Evolutionary conservation across 2,329 filamentous ascomycete genomes (phyloP), one percentile per base, ranked within the genome.

Genomic region (Lecanicillium sp.): DNA sequence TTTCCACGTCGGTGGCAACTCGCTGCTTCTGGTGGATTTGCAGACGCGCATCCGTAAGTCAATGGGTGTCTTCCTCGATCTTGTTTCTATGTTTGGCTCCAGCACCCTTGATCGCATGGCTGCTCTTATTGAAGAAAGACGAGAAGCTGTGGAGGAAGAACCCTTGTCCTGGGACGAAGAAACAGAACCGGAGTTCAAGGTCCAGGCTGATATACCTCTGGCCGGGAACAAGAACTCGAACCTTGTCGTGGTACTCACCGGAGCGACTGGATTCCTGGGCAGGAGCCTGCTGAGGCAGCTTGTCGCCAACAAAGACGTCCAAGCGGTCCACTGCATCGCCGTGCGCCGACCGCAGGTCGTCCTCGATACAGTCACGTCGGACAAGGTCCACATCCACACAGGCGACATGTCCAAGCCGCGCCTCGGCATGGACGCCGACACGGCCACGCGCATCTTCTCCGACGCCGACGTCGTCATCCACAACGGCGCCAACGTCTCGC

Each of bases 391-490:
- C 1, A 42, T 51, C n/a, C 48, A 60, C 44, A 17, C 36, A 0
- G 55, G 60, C 30, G 62, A 75, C 15, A 54, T 64, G 3, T 10
- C 51, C 1, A 17, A 39, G 2, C 55, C 58, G 0, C 33, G 26
- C 2, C 49, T 65, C 0, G 60, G 60, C 0, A 57, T 66, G 6
- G 44, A 51, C 19, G 10, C 27, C 19, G 24, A 38, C 11, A 49
- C 36, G 20, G 10, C 6, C 14, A 19, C 5, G 19, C 8, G 27
- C 29, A 2, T 24, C 58, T 55, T 60, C n/a, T 14, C 36, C 1
- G 15, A 19, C 2, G 63, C 59, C 1, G 64, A 74, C 52, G 55
- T 72, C 4, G 71, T 84, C 37, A 72, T 86, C 23, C 83, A 79
- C 57, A 66, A 62, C 44, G 75, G 69, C 4, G 70, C 72, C 14